A percentile compares a stretch with the other conserved stretches of the same genome.
These are phyloP conservation scores for Artemisia annua DNA, from an alignment of 129 eudicot species.

Conservation along the genomic window DNA sequence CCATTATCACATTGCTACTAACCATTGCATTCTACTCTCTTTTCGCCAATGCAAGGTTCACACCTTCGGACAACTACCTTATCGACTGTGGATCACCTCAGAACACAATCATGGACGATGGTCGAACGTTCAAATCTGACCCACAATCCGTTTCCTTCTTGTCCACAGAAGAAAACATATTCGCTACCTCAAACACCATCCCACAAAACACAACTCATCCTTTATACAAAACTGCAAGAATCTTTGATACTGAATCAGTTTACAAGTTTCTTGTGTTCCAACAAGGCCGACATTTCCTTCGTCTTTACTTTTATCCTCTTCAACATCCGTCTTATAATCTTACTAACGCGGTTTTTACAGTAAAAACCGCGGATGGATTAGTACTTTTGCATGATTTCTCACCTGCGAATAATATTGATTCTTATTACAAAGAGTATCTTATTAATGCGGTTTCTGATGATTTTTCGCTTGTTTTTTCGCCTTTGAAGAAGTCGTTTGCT, in stretches of 20 bases:
- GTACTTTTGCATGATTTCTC: slow-evolving; percentile 86
- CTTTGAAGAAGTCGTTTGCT: slow-evolving; percentile 69
- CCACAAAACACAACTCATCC: slow-evolving; percentile 39
- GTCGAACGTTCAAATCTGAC: slow-evolving; percentile 88
- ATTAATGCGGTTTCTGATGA: slow-evolving; percentile 58
- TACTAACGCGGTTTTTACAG: slow-evolving; percentile 61
- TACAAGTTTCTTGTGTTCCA: slow-evolving; percentile 67
- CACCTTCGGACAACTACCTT: slow-evolving; percentile 71
- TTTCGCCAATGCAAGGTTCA: slow-evolving; percentile 27
- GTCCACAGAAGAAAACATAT: slow-evolving; percentile 67
- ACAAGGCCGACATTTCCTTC: slow-evolving; percentile 73
- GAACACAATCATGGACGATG: slow-evolving; percentile 65
- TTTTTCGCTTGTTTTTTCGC: slow-evolving; percentile 70
- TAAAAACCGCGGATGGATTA: slow-evolving; percentile 55
- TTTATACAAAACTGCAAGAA: slow-evolving; percentile 69
- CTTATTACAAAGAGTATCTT: slow-evolving; percentile 73
- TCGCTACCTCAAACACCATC: slow-evolving; percentile 43
- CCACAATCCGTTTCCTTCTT: slow-evolving; percentile 73
- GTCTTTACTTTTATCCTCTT: slow-evolving; percentile 76
- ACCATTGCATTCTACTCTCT: slow-evolving; percentile 9
- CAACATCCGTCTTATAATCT: slow-evolving; percentile 62
- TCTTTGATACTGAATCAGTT: slow-evolving; percentile 61
- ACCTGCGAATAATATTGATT: slow-evolving; percentile 17
- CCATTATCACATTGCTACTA: slow-evolving; percentile 13
- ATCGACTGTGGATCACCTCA: slow-evolving; percentile 81